Percentiles rank a stretch among this genome's conserved stretches.
These are phyloP conservation scores for Hanseniaspora clermontiae DNA, from an alignment of 805 yeast genomes.

Conservation along the genomic window DNA sequence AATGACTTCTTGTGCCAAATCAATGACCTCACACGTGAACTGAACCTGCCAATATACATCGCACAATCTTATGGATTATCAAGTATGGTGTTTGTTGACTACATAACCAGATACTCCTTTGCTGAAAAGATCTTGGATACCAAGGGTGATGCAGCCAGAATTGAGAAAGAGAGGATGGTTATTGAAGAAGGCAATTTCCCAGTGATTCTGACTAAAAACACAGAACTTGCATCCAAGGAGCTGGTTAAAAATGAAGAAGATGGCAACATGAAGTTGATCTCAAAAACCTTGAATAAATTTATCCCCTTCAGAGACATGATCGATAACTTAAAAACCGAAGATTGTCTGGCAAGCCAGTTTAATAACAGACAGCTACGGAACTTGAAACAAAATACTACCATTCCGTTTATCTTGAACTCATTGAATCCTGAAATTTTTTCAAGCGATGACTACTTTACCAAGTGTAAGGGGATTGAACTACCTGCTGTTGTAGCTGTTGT, in stretches of 20 bases:
- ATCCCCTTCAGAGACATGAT: conserved; percentile 29
- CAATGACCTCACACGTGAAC: conserved; percentile 44
- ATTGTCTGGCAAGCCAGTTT: conserved; percentile 18
- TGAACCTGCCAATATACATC: conserved; percentile 53
- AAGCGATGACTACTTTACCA: conserved; percentile 31
- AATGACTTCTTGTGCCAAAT: conserved; percentile 32
- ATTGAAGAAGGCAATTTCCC: neutral
- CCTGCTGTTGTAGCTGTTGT: conserved; percentile 75
- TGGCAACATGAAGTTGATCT: conserved; percentile 11
- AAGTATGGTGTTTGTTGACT: conserved; percentile 71
- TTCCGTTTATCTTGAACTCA: conserved; percentile 29
- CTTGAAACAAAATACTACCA: conserved; percentile 42
- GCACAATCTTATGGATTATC: conserved; percentile 66
- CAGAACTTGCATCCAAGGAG: conserved; percentile 8
- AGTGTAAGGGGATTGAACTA: conserved; percentile 49
- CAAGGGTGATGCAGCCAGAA: conserved; percentile 26
- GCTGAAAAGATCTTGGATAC: conserved; percentile 38
- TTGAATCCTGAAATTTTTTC: conserved; percentile 20
- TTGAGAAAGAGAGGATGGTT: conserved; percentile 27
- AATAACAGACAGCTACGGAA: conserved; percentile 9
- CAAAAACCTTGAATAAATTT: conserved; percentile 19
- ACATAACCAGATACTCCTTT: conserved; percentile 48
- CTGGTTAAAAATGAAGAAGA: conserved; percentile 9
- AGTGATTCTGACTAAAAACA: conserved; percentile 1
- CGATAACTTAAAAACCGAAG: conserved; percentile 36